Percentiles rank a stretch among this genome's conserved stretches.
These are phyloP conservation scores for Podospora bellae-mahoneyi DNA, from an alignment of 495 filamentous ascomycete species.

Conservation along the genomic window DNA sequence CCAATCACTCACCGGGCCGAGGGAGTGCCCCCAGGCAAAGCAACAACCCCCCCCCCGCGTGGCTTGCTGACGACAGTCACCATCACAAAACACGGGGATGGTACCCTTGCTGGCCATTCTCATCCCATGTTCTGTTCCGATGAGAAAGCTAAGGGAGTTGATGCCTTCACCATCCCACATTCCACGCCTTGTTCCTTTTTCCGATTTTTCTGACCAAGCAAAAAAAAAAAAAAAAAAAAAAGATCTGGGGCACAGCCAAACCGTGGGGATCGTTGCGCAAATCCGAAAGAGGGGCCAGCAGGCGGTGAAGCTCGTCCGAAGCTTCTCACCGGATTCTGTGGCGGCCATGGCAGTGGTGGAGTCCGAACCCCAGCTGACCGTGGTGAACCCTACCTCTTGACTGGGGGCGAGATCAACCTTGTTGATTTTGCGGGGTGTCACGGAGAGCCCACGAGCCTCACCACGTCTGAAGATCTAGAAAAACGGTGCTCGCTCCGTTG, in stretches of 20 bases:
- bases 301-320: background rate
- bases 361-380: background rate
- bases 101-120: too few species aligned
- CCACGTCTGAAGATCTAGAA: background rate
- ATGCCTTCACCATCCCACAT: background rate
- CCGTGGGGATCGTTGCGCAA: background rate
- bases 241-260: background rate
- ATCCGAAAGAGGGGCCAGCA: background rate
- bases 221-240: background rate
- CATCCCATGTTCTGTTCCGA: background rate
- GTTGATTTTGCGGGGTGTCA: background rate
- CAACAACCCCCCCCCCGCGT: too few species aligned
- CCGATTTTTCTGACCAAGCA: background rate
- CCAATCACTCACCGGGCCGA: background rate
- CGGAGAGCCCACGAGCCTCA: background rate
- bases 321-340: background rate
- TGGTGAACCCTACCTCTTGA: background rate
- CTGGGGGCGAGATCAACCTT: conserved; percentile 6
- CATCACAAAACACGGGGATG: too few species aligned
- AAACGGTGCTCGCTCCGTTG: background rate
- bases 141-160: background rate
- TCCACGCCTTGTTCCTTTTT: conserved; percentile 1
- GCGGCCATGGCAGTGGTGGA: conserved; percentile 3
- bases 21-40: background rate
- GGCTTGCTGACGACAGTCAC: too few species aligned